Conservation (phyloP, 331 rosid genomes). For the Stylosanthes scabra region DNA sequence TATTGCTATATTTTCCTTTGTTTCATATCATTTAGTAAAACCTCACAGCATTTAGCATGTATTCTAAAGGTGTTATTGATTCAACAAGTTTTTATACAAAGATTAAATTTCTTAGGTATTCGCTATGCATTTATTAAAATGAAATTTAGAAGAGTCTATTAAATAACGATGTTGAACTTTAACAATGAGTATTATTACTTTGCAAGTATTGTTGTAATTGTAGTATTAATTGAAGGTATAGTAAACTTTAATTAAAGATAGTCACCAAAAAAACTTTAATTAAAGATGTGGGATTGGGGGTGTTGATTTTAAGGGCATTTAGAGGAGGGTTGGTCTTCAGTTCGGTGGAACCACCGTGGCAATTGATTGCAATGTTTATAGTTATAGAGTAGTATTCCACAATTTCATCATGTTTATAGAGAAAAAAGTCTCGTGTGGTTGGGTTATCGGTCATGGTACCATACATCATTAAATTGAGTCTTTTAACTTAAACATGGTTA, state of each 20-base stretch:
- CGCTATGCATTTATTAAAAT: no score
- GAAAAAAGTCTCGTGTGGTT: not conserved
- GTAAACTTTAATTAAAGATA: no score
- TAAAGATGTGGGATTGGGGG: not conserved
- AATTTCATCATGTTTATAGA: slow-evolving; percentile 1
- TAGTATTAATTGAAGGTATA: no score
- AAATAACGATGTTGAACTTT: no score
- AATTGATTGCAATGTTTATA: slow-evolving; percentile 27
- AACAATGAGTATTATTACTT: not conserved
- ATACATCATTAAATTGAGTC: not conserved
- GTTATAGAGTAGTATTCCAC: slow-evolving; percentile 4
- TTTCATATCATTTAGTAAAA: not conserved
- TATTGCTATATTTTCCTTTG: not conserved
- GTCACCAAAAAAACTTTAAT: no score
- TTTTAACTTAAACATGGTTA: not conserved
- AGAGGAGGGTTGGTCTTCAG: not conserved
- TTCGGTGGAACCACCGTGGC: slow-evolving; percentile 43
- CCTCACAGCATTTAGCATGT: no score
- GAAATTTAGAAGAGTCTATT: no score
- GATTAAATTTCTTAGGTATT: no score
- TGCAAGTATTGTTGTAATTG: no score
- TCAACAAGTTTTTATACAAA: no score
- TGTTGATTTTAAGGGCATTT: not conserved
- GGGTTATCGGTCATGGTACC: not conserved
- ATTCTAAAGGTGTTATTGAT: no score